Conservation (phyloP, 805 yeast species). For the Isabelozyma pseudorhagii region DNA sequence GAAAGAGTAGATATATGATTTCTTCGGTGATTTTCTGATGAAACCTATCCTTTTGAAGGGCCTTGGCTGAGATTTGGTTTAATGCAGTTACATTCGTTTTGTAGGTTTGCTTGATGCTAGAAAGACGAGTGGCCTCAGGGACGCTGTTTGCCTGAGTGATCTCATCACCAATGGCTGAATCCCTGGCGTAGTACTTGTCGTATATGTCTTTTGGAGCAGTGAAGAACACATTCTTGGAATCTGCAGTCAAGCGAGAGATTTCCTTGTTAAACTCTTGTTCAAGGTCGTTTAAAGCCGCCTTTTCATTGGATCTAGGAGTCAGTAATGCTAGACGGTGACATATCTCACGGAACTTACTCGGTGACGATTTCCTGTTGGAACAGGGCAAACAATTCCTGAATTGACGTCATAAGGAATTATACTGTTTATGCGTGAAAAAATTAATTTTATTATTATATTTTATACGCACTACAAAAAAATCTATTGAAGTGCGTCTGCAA, state of each 20-base stretch:
- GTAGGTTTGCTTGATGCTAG: background rate
- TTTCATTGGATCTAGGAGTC: background rate
- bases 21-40: constrained; percentile 16
- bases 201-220: background rate
- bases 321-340: background rate
- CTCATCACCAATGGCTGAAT: background rate
- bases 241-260: background rate
- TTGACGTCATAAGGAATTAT: background rate
- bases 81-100: background rate
- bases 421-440: background rate
- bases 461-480: background rate
- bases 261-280: background rate
- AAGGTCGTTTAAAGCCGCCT: background rate
- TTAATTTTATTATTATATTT: no score
- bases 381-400: constrained; percentile 1
- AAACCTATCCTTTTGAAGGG: constrained; percentile 14
- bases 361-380: constrained; percentile 5
- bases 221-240: background rate
- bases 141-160: background rate
- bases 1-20: constrained; percentile 12
- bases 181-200: background rate
- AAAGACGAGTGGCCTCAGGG: background rate
- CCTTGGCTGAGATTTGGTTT: background rate
- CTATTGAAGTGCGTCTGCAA: background rate
- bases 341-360: constrained; percentile 3